Base-by-base conservation (phyloP, 768 basidiomycete genomes). In the Russula dissimulans region DNA sequence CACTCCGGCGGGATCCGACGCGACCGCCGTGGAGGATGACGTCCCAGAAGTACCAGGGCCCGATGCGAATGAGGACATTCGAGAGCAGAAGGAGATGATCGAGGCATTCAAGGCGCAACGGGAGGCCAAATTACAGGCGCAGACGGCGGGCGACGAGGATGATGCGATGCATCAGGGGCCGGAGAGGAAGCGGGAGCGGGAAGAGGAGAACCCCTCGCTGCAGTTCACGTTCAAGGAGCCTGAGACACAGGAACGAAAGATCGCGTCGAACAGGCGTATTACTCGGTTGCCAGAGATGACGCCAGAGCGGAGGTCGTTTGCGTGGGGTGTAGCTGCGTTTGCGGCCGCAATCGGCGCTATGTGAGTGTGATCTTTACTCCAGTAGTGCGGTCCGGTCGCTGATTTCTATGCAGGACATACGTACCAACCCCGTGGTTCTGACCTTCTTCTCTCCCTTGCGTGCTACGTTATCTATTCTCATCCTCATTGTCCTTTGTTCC, bases 241-340 rank as follows among this genome's bases (percentile, higher is more conserved):
- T 8, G 75, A 87, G 70, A 67, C 73, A 1, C 81, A 78, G 48
- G 80, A 85, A 64, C 78, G 82, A 46, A 74, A 72, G 48, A 78
- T 87, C 54, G 79, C 75, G 18, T 79, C 83, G 34, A 92, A 92
- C 69, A 80, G 79, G 49, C 80, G 91, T 48, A 76, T 85, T 53
- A 72, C 78, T 34, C 70, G 81, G 60, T 80, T 81, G 70, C 69
- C 53, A 14, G 62, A 76, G 49, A 69, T 85, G 63, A 79, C 85
- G 65, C 84, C 91, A 11, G 80, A 82, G 68, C 80, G 82, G 66
- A 89, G 87, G 72, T 84, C 85, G 39, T 77, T 86, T 56, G 89
- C 86, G 3, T 94, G 91, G 91, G 91, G 91, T 41, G 76, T 87
- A 18, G 78, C 88, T 41, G 87, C 87, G 18, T 95, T 95, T 72